Base-by-base conservation (phyloP, 176 grass and related monocot species). In the Zoysia japonica region DNA sequence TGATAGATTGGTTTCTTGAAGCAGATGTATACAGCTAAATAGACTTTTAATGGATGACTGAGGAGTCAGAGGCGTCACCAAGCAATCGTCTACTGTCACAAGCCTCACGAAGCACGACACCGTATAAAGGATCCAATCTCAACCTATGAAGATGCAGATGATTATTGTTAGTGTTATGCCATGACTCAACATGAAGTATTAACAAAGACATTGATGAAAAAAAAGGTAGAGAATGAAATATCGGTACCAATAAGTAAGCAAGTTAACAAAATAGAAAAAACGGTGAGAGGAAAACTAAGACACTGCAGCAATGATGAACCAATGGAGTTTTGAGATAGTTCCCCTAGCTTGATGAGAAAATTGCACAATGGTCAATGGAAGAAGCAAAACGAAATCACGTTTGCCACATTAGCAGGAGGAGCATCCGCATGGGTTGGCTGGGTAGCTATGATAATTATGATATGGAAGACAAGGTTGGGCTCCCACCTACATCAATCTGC, bases 1-100 rank as follows among this genome's bases (percentile, higher is more conserved):
- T 76, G 59, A 14, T 78, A 80, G 49, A 85, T 42, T 11, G 15
- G 28, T 37, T 47, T n/a, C 65, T 74, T 76, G 3, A 68, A 74
- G 19, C 39, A 74, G 74, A 57, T 47, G 70, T 82, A 67, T 48
- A 71, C 35, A 43, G 67, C 44, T 50, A 88, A 54, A 54, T 15
- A 59, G 4, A 59, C 3, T 2, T 47, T 71, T 7, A 44, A 64
- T 9, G 47, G 45, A 28, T 41, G 35, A 44, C 54, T 14, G 55
- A 37, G 5, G 53, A 14, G n/a, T 53, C 20, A 44, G 12, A 42
- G 36, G 48, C 11, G 11, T 45, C 3, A 3, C 19, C 60, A 42
- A 63, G 47, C 12, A 71, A 80, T 28, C 3, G 0, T 61, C 36
- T 36, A 10, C 17, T 55, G 47, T 57, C 6, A n/a, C 16, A 56